Evolutionary conservation across 768 basidiomycete species (phyloP).

Genomic region (Sporobolomyces phaffii): DNA sequence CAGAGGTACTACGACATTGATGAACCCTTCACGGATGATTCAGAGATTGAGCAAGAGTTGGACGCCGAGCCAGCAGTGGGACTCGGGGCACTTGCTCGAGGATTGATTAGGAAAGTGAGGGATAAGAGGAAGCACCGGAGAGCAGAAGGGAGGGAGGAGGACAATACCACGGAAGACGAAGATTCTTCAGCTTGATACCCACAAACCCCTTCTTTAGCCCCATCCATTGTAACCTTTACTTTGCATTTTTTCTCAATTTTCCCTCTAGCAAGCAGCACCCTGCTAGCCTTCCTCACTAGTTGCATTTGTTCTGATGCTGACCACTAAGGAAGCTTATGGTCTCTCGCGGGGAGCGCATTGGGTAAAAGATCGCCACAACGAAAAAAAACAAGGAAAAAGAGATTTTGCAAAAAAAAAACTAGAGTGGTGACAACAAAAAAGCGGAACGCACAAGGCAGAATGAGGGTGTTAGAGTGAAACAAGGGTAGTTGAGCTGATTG

Average conservation of each 20-base stretch:
- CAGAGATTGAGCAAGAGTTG: neutral
- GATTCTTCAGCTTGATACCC: neutral
- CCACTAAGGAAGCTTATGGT: no score
- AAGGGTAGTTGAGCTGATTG: neutral
- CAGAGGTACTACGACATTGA: slow-evolving; percentile 7
- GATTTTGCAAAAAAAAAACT: neutral
- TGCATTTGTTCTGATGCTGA: no score
- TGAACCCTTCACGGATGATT: neutral
- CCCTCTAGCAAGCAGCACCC: no score
- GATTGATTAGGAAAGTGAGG: neutral
- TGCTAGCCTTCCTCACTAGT: no score
- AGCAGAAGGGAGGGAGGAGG: neutral
- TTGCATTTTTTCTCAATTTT: no score
- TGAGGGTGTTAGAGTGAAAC: neutral
- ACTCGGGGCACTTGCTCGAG: neutral
- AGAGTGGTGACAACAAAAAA: neutral
- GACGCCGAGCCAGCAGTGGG: neutral
- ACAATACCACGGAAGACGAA: neutral
- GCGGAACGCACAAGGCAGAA: neutral
- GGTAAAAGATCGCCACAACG: no score
- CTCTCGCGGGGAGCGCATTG: no score
- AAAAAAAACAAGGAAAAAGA: neutral
- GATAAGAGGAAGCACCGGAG: neutral
- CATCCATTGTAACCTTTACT: no score
- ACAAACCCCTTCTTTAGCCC: no score